A percentile compares a stretch with the other conserved stretches of the same genome.
Evolutionary conservation across 208 protist species (phyloP).

Genomic region (Trichomonas vaginalis): DNA sequence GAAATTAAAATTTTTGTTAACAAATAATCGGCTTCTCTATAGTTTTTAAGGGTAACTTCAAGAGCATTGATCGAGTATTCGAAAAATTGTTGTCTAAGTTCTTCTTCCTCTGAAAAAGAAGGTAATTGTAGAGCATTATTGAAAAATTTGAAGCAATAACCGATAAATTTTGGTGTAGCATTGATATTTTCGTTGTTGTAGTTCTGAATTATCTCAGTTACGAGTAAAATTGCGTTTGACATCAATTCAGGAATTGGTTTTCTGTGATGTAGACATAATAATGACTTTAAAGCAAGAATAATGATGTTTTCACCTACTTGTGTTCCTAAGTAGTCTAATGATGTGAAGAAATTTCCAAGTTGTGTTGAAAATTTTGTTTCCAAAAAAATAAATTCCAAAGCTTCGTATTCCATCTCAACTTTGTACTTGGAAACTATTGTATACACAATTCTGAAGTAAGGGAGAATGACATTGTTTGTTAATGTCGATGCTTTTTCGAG

Average conservation of each 20-base stretch:
- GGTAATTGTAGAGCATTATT: not conserved
- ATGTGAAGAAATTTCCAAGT: not conserved
- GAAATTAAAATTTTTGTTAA: not conserved
- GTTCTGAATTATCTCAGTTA: not conserved
- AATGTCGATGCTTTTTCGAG: not conserved
- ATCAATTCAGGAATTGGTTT: not conserved
- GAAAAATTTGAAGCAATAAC: not conserved
- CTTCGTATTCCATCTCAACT: not conserved
- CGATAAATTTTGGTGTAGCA: not conserved
- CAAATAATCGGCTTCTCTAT: not conserved
- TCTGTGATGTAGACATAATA: not conserved
- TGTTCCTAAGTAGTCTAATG: not conserved
- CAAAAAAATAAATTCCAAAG: not conserved
- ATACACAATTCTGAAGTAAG: not conserved
- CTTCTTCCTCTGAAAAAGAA: not conserved
- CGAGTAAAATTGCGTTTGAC: not conserved
- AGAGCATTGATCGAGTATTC: not conserved
- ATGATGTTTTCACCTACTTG: not conserved
- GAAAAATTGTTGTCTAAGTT: not conserved
- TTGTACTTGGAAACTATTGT: not conserved
- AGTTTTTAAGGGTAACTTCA: not conserved
- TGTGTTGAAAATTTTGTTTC: not conserved
- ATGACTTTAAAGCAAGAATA: not conserved
- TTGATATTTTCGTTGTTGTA: not conserved
- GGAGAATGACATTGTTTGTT: not conserved